These are phyloP conservation scores for Chlorella sp. DNA, from an alignment of 139 green algal species.

Conservation along the genomic window DNA sequence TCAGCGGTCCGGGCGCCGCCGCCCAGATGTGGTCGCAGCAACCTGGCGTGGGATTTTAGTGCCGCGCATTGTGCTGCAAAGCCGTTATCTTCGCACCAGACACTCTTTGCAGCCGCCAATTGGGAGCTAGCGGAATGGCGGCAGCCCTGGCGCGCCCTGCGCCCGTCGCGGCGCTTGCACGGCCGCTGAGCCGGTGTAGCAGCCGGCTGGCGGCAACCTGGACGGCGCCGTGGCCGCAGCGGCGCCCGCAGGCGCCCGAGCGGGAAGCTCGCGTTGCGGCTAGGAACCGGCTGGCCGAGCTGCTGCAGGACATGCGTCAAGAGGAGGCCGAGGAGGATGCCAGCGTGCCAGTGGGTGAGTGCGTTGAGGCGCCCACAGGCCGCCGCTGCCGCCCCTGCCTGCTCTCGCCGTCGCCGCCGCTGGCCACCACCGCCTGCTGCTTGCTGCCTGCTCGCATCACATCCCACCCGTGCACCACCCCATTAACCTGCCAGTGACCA, in stretches of 20 bases:
- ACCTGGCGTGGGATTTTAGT: too few species aligned
- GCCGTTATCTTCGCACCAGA: too few species aligned
- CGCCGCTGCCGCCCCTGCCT: background rate
- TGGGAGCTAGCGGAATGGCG: background rate
- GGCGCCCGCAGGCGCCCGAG: background rate
- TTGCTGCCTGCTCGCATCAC: background rate
- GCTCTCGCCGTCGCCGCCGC: background rate
- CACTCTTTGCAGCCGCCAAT: too few species aligned
- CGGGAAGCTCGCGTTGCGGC: background rate
- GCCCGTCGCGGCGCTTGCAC: background rate
- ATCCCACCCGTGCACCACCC: background rate
- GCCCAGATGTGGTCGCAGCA: too few species aligned
- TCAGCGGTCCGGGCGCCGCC: too few species aligned
- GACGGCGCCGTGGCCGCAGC: constrained; percentile 21
- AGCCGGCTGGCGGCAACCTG: background rate
- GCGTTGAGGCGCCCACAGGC: background rate
- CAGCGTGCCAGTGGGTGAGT: constrained; percentile 6
- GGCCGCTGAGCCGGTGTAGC: background rate
- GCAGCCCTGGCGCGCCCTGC: background rate
- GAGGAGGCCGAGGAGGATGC: constrained; percentile 7
- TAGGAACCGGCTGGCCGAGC: constrained; percentile 13
- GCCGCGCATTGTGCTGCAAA: too few species aligned
- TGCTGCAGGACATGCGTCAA: constrained; percentile 1
- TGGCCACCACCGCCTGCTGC: background rate
- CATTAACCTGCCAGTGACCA: constrained; percentile 44